Evolutionary conservation across 2,329 filamentous ascomycete species (phyloP), one percentile per base, ranked within the genome.

Genomic region (Aspergillus quadricinctus): DNA sequence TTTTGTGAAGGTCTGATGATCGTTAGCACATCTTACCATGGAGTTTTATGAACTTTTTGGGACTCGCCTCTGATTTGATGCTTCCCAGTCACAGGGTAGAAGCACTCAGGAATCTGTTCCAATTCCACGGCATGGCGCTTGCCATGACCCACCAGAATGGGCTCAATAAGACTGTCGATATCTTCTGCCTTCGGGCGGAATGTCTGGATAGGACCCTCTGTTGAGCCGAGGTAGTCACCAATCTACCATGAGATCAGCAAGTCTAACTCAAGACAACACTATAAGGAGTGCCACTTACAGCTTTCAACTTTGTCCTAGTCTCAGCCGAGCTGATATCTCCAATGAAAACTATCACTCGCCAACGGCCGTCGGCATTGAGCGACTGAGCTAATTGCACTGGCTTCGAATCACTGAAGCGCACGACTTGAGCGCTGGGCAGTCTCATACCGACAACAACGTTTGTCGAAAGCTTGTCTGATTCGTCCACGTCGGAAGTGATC

Each of bases 341-440:
- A 0, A 67, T 70, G 59, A 83, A 83, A 0, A 79, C 69, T n/a
- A 82, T 69, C 8, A 82, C 59, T 3, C 80, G 68, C 81, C 81
- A 83, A 21, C 79, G 64, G 1, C 80, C 78, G 68, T 82, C 78
- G 1, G 83, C 79, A 19, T 73, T 77, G 41, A 87, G 59, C 1
- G 79, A 75, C 50, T 70, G 71, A 54, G 77, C 73, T 23, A 83
- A 64, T 56, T 82, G 83, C 71, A 85, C 70, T 0, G 81, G 77
- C 57, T 80, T 81, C 1, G 83, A 84, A 62, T 88, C 85, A 48
- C 80, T 82, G 56, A 82, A 80, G 4, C 84, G 74, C 19, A 87
- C 79, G 0, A 87, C 82, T 63, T 83, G 83, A 0, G 81, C 78
- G 55, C 77, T 85, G 0, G 78, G 79, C 40, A 81, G 72, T 29